Base-by-base conservation (phyloP, 176 grass and related monocot species). In the Thalia dealbata region DNA sequence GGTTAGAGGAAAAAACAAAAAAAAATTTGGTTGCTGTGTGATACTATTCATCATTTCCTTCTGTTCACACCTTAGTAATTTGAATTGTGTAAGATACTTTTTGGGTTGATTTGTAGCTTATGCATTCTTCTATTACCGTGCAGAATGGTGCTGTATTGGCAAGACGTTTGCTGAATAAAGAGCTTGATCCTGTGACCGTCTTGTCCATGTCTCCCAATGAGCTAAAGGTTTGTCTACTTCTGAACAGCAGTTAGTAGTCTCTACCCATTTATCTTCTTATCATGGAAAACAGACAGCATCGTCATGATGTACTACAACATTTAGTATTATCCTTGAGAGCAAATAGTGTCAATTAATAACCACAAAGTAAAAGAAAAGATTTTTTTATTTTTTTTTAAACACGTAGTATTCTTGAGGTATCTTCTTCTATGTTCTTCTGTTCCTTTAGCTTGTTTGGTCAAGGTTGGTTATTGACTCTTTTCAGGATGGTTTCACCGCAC, bases 171-270 rank as follows among this genome's bases (percentile, higher is more conserved):
- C 83, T 99, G 78, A 84, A 85, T 63, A 91, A 85, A 81, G 95
- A 93, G 75, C 78, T 99, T 70, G 85, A 91, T 54, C 89, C 95
- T 62, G 78, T 79, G 75, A 79, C 86, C 75, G 80, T 99, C 52
- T 82, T 99, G 77, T 88, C 74, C 61, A 99, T 99, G 95, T 84
- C 87, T 50, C 90, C 95, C 13, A 87, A 88, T 64, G 95, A 99
- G 78, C 78, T 99, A 72, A 99, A 93, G 87, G 95, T 93, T 42
- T 81, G 71, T 69, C 23, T 48, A 12, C 13, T 67, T 67, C 38
- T 15, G 16, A 42, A 41, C 32, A 38, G 32, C 4, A 38, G 32
- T 38, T 38, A 38, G 4, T 38, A 2, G 32, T 38, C 32, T 38
- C 32, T 38, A 4, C 32, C 32, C 32, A 38, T 38, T 38, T 38